Conservation (phyloP, 106 monocot species). For the Dactylorhiza incarnata region DNA sequence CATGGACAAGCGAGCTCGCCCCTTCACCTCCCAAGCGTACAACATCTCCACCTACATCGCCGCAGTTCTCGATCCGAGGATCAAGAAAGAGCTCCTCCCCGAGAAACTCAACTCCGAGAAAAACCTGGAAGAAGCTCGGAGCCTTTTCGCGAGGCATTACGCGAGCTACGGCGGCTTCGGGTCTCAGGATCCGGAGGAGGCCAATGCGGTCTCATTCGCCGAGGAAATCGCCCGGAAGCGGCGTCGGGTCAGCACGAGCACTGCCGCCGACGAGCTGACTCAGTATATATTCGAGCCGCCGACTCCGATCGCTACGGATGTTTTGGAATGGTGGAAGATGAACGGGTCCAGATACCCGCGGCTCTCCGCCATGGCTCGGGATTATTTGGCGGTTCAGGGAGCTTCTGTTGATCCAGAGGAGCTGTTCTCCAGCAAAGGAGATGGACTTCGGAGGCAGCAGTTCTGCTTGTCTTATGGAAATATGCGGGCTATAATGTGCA, state of each 20-base stretch:
- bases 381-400: slow-evolving; percentile 70
- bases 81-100: slow-evolving; percentile 72
- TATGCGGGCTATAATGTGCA: slow-evolving; percentile 53
- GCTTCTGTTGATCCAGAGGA: slow-evolving; percentile 67
- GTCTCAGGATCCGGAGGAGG: slow-evolving; percentile 19
- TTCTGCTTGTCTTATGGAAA: slow-evolving; percentile 48
- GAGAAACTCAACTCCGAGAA: slow-evolving; percentile 73
- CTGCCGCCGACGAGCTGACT: slow-evolving; percentile 59
- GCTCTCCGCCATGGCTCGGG: slow-evolving; percentile 83
- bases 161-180: slow-evolving; percentile 5
- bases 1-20: slow-evolving; percentile 29
- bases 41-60: slow-evolving; percentile 66
- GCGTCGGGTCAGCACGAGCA: slow-evolving; percentile 29
- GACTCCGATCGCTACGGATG: slow-evolving; percentile 51
- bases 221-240: slow-evolving; percentile 87
- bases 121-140: slow-evolving; percentile 76
- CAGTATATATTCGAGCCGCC: slow-evolving; percentile 77
- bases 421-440: slow-evolving; percentile 63
- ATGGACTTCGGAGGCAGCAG: slow-evolving; percentile 37
- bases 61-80: slow-evolving; percentile 82
- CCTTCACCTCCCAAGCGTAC: slow-evolving; percentile 46
- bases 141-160: slow-evolving; percentile 51
- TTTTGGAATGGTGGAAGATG: slow-evolving; percentile 81
- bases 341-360: slow-evolving; percentile 62
- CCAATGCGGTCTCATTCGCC: slow-evolving; percentile 58